Evolutionary conservation across 768 basidiomycete species (phyloP), one percentile per base, ranked within the genome.

Genomic region (Gautieria morchelliformis): DNA sequence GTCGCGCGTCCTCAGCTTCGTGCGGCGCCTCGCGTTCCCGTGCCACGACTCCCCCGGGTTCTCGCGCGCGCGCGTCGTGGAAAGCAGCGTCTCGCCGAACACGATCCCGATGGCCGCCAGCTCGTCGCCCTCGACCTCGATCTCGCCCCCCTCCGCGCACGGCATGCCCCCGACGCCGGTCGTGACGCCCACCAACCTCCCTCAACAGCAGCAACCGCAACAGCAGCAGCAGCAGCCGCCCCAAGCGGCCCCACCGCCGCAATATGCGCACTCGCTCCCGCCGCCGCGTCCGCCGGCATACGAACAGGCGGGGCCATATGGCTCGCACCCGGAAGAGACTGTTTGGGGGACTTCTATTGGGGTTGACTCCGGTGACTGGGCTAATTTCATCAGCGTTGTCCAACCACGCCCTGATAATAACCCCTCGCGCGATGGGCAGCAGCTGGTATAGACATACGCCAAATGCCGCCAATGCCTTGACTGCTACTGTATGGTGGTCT

Each of bases 21-120:
- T 89, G 42, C 78, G 84, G 59, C 86, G 85, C 59, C 78, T 90
- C 20, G 86, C 87, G 27, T 89, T 89, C 69, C 87, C 87, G n/a
- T 88, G 85, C 66, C 85, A 85, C 62, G 85, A 83, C 68, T 81
- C 79, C 53, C 82, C 69, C 75, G 70, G 76, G 75, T 70, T 74
- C 75, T 62, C 75, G 76, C 61, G 27, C 20, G 32, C 12, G 7
- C 42, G 35, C 37, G 30, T 14, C 30, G 44, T n/a, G 40, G 32
- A 46, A 2, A 49, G 30, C 53, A 45, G 40, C 30, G 48, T 49
- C 48, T 22, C 48, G 5, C 20, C 48, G 48, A 49, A 49, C 27
- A 19, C 52, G 35, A 5, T 30, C 20, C 24, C 42, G 10, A 19
- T 53, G 33, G 15, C 30, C 9, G 30, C 35, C 12, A 14, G 7